Evolutionary conservation across 192 early-diverging fungal genomes (phyloP).

Genomic region (Coemansia sp.): DNA sequence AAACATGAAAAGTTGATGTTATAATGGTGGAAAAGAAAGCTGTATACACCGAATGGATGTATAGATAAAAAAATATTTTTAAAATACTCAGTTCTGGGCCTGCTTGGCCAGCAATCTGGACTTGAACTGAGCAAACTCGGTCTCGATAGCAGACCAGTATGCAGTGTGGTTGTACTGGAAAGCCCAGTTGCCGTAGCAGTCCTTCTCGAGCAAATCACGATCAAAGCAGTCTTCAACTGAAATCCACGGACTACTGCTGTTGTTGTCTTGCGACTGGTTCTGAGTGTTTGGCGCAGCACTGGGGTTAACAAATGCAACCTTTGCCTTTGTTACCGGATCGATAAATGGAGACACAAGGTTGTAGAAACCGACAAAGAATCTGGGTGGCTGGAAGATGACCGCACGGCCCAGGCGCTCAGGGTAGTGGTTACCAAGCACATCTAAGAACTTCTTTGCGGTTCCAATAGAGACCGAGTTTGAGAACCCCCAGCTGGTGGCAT

Average conservation of each 20-base stretch:
- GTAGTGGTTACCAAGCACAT: slow-evolving; percentile 84
- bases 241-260: slow-evolving; percentile 41
- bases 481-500: slow-evolving; percentile 69
- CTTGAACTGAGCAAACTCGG: slow-evolving; percentile 45
- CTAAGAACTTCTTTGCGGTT: slow-evolving; percentile 74
- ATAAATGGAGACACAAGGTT: slow-evolving; percentile 84
- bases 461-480: slow-evolving; percentile 66
- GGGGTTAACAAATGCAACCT: slow-evolving; percentile 80
- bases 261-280: slow-evolving; percentile 5
- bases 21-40: background rate
- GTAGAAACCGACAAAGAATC: slow-evolving; percentile 83
- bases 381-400: slow-evolving; percentile 76
- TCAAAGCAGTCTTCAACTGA: slow-evolving; percentile 40
- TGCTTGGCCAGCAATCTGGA: slow-evolving; percentile 16
- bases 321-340: slow-evolving; percentile 84
- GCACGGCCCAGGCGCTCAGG: slow-evolving; percentile 77
- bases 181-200: slow-evolving; percentile 70
- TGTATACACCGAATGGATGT: background rate
- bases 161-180: slow-evolving; percentile 66
- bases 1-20: background rate
- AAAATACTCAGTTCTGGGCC: background rate
- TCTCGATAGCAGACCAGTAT: slow-evolving; percentile 63
- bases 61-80: background rate
- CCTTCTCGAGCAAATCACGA: slow-evolving; percentile 54
- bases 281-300: slow-evolving; percentile 42